Evolutionary conservation across 208 protist species (phyloP), one percentile per base, ranked within the genome.

Genomic region (Wallacemonas sp.): DNA sequence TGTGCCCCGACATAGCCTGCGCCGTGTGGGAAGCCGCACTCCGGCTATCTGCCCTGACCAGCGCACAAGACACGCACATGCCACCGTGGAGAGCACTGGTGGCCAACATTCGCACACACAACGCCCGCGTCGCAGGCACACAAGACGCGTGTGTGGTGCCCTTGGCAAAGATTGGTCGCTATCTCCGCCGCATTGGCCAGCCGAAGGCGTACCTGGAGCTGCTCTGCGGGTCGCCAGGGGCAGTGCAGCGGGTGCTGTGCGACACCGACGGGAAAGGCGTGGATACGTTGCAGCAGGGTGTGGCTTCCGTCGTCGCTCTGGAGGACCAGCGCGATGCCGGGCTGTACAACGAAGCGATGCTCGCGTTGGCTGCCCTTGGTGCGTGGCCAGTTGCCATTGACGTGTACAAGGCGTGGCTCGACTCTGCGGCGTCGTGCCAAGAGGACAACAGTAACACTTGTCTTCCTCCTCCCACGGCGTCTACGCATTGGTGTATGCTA

Each of bases 271-370:
- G 36, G 14, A 41, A 14, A 17, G 36, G 36, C 36, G 36, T 17
- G 9, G 9, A 41, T 14, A 41, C 47, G 26, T 8, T 55, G 24
- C 24, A 34, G 5, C 11, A 4, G 0, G 24, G 21, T 9, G n/a
- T 55, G 24, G n/a, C 12, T 8, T n/a, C 5, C 24, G 47, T 8
- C 11, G 47, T 19, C 6, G 14, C 28, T 14, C 9, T 17, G 26
- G 31, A 61, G 36, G 66, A 79, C 21, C 39, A 33, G 19, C 68
- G 54, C 6, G 62, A 80, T 45, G 39, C 68, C 31, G 67, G 68
- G 9, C 49, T 85, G 27, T 79, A 82, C 66, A 85, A 85, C 51
- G 60, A 83, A 55, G 68, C 66, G 21, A 66, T 89, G 62, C 59
- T 68, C 24, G 79, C 79, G 5, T 56, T 83, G 19, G 68, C 70